Evolutionary conservation across 2,329 filamentous ascomycete species (phyloP).

Genomic region (Botrytis hyacinthi): DNA sequence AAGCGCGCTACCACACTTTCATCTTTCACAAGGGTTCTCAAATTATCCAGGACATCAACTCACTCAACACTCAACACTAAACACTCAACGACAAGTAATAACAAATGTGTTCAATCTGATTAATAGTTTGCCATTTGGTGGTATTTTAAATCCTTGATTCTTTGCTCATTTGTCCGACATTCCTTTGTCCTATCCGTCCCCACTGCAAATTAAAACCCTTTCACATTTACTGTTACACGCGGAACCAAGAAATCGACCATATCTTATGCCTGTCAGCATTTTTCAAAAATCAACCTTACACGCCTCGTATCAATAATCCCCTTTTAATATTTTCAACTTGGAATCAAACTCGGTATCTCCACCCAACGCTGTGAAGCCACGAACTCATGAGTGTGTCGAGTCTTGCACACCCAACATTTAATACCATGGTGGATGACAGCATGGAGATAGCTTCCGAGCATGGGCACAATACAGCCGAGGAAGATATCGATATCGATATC

Average conservation of each 20-base stretch:
- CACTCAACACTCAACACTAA: neutral
- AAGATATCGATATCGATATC: constrained; percentile 59
- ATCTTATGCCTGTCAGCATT: neutral
- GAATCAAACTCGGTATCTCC: neutral
- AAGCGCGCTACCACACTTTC: constrained; percentile 2
- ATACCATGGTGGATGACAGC: constrained; percentile 43
- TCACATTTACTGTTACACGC: neutral
- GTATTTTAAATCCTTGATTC: neutral
- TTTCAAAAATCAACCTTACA: neutral
- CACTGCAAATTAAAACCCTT: constrained; percentile 4
- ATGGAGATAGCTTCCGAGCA: constrained; percentile 55
- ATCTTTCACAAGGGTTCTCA: neutral
- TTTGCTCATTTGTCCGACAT: neutral
- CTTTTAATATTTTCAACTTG: neutral
- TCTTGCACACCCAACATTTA: constrained; percentile 11
- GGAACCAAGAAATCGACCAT: constrained; percentile 5
- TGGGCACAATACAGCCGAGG: constrained; percentile 42
- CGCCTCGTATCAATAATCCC: neutral
- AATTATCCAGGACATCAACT: neutral
- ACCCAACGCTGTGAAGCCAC: neutral
- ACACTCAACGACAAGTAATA: neutral
- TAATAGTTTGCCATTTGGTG: neutral
- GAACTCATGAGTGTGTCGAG: constrained; percentile 17
- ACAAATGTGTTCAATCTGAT: neutral
- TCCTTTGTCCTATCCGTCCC: neutral